Evolutionary conservation across 257 asterid species (phyloP).

Genomic region (Nicotiana obtusifolia): DNA sequence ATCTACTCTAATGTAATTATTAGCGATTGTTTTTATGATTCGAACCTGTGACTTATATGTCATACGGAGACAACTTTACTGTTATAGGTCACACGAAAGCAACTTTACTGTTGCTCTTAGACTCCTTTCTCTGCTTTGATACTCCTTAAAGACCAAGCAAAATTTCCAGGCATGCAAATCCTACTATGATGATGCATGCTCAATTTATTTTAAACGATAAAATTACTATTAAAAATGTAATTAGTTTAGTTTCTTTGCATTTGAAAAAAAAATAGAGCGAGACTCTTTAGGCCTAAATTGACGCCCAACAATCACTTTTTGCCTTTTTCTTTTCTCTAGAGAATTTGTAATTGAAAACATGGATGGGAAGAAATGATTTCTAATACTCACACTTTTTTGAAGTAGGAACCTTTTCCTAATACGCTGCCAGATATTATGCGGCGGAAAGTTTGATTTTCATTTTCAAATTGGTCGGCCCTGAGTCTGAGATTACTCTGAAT

Average conservation of each 20-base stretch:
- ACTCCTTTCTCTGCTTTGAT: background rate
- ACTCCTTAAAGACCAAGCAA: background rate
- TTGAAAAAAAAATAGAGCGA: background rate
- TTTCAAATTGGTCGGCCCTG: background rate
- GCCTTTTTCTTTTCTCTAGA: background rate
- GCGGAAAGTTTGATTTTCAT: background rate
- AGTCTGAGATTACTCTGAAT: background rate
- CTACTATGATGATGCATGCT: background rate
- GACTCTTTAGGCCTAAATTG: background rate
- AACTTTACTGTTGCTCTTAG: no score
- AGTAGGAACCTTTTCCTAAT: background rate
- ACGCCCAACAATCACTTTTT: background rate
- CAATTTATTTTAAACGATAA: background rate
- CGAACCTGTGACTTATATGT: no score
- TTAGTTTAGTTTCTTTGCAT: background rate
- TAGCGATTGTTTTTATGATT: no score
- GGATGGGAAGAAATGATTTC: background rate
- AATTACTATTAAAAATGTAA: no score
- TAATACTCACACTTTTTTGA: background rate
- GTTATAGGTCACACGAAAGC: no score
- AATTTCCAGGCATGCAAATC: background rate
- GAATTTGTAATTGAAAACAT: background rate
- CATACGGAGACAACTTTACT: no score
- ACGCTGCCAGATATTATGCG: conserved; percentile 6
- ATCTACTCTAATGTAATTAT: no score